Conservation (phyloP, 2,329 filamentous ascomycete species). For the Sclerotinia glacialis region DNA sequence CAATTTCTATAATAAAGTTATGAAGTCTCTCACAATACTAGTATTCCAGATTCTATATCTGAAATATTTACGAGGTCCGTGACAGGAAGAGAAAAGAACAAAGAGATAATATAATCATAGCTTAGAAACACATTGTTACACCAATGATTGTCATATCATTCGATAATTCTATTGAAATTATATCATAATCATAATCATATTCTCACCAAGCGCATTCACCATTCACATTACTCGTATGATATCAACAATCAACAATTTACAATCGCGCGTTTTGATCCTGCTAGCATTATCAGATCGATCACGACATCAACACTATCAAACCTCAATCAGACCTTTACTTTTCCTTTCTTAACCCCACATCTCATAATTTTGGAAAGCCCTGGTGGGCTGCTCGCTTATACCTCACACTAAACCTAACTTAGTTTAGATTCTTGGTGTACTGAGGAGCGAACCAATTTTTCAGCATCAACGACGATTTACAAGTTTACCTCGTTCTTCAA, state of each 20-base stretch:
- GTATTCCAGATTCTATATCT: neutral
- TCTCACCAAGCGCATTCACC: neutral
- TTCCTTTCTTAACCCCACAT: conserved; percentile 7
- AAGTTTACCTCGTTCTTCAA: conserved; percentile 23
- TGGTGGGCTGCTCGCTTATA: conserved; percentile 20
- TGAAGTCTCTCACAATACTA: neutral
- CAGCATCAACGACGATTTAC: conserved; percentile 22
- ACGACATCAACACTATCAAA: no score
- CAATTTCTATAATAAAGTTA: neutral
- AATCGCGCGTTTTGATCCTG: neutral
- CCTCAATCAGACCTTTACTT: neutral
- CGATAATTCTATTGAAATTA: neutral
- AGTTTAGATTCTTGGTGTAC: conserved; percentile 24
- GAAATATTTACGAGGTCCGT: neutral
- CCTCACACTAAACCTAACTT: conserved; percentile 9
- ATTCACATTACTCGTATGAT: neutral
- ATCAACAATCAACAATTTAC: neutral
- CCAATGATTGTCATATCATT: neutral
- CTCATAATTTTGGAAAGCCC: conserved; percentile 4
- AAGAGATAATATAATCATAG: conserved; percentile 17
- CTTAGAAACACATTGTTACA: neutral
- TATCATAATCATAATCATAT: neutral
- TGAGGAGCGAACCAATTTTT: conserved; percentile 15
- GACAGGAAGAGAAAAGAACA: neutral
- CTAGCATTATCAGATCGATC: neutral